A percentile compares a stretch with the other conserved stretches of the same genome.
phyloP scores from a whole-genome alignment of 345 rosid species.

The Hibiscus tridactylites region DNA sequence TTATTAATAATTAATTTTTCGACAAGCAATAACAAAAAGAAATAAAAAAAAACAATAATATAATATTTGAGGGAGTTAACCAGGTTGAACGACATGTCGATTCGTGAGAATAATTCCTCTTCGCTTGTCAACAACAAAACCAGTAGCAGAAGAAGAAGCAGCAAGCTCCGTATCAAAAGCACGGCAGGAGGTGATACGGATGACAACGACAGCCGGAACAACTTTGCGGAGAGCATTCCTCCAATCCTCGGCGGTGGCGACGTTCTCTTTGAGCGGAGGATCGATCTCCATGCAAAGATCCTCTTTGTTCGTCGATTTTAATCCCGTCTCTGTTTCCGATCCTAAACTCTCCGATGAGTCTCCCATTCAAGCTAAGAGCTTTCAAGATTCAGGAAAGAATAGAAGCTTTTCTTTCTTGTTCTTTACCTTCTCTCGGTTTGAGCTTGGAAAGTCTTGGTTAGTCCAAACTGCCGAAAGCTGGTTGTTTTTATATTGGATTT shows the following conservation, averaged over 20 bases:
- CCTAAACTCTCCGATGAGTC: slow-evolving; percentile 46
- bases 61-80: slow-evolving; percentile 18
- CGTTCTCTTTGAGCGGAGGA: slow-evolving; percentile 39
- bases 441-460: background rate
- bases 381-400: background rate
- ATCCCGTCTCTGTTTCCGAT: slow-evolving; percentile 32
- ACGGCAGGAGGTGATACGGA: slow-evolving; percentile 76
- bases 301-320: slow-evolving; percentile 41
- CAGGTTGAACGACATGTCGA: slow-evolving; percentile 92
- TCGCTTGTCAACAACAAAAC: slow-evolving; percentile 80
- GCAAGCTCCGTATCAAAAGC: slow-evolving; percentile 88
- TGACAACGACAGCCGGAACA: slow-evolving; percentile 86
- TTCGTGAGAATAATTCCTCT: slow-evolving; percentile 94
- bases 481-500: background rate
- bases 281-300: slow-evolving; percentile 66
- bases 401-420: background rate
- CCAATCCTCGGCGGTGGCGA: slow-evolving; percentile 85
- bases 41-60: background rate
- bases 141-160: slow-evolving; percentile 74
- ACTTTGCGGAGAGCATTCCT: slow-evolving; percentile 58
- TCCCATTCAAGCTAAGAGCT: slow-evolving; percentile 27
- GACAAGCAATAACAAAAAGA: background rate
- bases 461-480: background rate
- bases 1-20: background rate
- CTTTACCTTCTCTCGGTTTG: background rate